Evolutionary conservation across 345 rosid species (phyloP).

Genomic region (Arabidopsis thaliana): TAIR10.1 NC_003076.8:19191501-19192000

Average conservation of each 20-base stretch:
- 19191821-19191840: neutral
- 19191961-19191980: conserved; percentile 5
- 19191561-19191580: neutral
- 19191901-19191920: neutral
- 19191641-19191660: neutral
- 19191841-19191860: conserved; percentile 7
- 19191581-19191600: neutral
- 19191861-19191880: conserved; percentile 1
- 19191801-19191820: conserved; percentile 24
- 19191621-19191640: conserved; percentile 28
- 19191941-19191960: neutral
- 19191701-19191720: conserved; percentile 10
- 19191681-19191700: conserved; percentile 19
- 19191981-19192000: neutral
- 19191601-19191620: conserved; percentile 7
- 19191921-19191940: neutral
- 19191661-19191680: neutral
- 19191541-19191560: neutral
- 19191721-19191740: conserved; percentile 21
- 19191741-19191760: conserved; percentile 16
- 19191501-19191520: conserved; percentile 12
- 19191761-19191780: conserved; percentile 15
- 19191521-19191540: conserved; percentile 9
- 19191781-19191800: conserved; percentile 8
- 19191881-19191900: conserved; percentile 9